Evolutionary conservation across 805 yeast species (phyloP).

Genomic region (Naumovozyma dairenensis): DNA sequence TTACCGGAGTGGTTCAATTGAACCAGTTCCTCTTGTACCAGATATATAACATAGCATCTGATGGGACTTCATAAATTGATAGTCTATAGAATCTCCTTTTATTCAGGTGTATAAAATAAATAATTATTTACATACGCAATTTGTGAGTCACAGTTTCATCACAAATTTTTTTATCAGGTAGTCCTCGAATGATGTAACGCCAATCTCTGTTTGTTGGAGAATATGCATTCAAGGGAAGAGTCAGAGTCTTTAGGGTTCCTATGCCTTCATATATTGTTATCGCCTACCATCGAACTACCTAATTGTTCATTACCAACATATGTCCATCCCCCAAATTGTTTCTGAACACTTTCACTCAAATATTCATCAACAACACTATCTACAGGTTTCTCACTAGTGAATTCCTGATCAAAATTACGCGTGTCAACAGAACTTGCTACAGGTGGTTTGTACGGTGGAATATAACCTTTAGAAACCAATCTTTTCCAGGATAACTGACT

Average conservation of each 20-base stretch:
- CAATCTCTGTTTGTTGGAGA: no score
- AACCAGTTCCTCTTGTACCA: no score
- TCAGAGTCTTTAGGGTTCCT: background rate
- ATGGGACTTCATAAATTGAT: no score
- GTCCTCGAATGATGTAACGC: no score
- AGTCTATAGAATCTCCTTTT: no score
- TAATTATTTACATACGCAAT: no score
- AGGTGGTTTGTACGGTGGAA: conserved; percentile 89
- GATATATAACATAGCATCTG: no score
- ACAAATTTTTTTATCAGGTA: no score
- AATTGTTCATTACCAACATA: conserved; percentile 58
- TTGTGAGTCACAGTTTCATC: no score
- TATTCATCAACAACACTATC: conserved; percentile 91
- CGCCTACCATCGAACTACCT: conserved; percentile 20
- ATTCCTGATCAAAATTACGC: conserved; percentile 81
- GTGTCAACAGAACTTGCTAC: conserved; percentile 80
- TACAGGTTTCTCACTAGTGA: conserved; percentile 82
- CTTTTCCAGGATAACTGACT: conserved; percentile 82
- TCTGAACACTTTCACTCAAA: conserved; percentile 83
- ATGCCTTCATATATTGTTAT: background rate
- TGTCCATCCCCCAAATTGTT: conserved; percentile 98
- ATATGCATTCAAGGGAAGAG: background rate
- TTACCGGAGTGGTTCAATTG: no score
- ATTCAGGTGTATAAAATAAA: no score
- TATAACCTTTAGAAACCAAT: conserved; percentile 69